phyloP scores from a whole-genome alignment of 2,329 filamentous ascomycete species.

The Cytospora piceicola region DNA sequence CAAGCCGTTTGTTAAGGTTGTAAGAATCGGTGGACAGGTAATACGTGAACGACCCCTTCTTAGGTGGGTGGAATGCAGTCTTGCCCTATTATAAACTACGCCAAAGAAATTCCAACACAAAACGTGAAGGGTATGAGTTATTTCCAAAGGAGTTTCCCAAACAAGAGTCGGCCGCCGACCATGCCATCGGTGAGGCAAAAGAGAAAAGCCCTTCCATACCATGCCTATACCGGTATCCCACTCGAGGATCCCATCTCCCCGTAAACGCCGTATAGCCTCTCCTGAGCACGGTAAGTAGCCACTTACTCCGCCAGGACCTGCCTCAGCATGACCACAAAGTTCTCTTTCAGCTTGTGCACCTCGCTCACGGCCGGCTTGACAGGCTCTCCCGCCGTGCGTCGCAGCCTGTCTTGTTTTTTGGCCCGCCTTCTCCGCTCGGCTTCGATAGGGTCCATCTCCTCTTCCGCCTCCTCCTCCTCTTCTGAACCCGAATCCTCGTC shows the following conservation, averaged over 20 bases:
- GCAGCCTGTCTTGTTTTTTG: constrained; percentile 78
- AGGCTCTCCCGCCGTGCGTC: constrained; percentile 81
- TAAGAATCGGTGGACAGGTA: not conserved
- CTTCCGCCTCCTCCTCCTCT: constrained; percentile 71
- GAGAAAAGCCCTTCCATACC: not conserved
- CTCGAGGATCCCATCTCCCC: not conserved
- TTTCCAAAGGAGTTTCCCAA: not conserved
- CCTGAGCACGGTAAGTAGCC: not conserved
- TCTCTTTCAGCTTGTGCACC: constrained; percentile 77
- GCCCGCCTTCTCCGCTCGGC: constrained; percentile 79
- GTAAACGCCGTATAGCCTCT: not conserved
- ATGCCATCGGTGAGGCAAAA: not conserved
- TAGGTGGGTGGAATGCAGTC: not conserved
- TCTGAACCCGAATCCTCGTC: constrained; percentile 66
- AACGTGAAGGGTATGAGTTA: not conserved
- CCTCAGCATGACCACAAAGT: constrained; percentile 81
- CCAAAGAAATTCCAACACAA: not conserved
- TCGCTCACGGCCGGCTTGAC: constrained; percentile 78
- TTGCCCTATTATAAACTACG: not conserved
- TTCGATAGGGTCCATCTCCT: constrained; percentile 84
- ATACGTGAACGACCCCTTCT: not conserved
- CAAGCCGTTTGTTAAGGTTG: not conserved
- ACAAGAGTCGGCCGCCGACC: not conserved
- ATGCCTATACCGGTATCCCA: constrained; percentile 1
- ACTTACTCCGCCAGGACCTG: constrained; percentile 74